A percentile compares a stretch with the other conserved stretches of the same genome.
phyloP scores from a whole-genome alignment of 2,329 filamentous ascomycete species.

The Ophiostoma himal-ulmi region DNA sequence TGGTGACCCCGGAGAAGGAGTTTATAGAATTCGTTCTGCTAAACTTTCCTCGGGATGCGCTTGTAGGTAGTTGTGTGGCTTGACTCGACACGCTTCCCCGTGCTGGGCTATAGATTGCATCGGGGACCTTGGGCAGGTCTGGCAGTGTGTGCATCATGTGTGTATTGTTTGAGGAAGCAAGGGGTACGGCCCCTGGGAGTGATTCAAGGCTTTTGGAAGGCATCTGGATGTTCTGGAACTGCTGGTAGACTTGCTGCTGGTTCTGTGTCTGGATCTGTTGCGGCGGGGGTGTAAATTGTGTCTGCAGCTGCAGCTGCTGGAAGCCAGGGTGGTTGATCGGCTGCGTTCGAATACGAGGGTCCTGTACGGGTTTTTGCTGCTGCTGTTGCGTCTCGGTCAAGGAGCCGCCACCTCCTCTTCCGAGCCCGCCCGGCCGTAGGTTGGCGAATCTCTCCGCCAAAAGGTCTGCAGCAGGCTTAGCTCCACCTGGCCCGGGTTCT shows the following conservation, averaged over 20 bases:
- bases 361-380: slow-evolving; percentile 40
- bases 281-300: slow-evolving; percentile 28
- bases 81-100: slow-evolving; percentile 63
- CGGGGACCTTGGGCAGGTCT: slow-evolving; percentile 62
- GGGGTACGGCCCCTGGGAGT: background rate
- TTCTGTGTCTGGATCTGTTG: slow-evolving; percentile 31
- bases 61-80: slow-evolving; percentile 58
- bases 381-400: slow-evolving; percentile 3
- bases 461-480: slow-evolving; percentile 37
- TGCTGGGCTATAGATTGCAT: slow-evolving; percentile 72
- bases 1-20: slow-evolving; percentile 31
- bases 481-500: slow-evolving; percentile 33
- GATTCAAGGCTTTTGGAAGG: slow-evolving; percentile 17
- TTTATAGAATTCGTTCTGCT: slow-evolving; percentile 52
- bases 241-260: slow-evolving; percentile 16
- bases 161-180: slow-evolving; percentile 8
- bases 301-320: slow-evolving; percentile 23
- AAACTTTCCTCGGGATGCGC: slow-evolving; percentile 58
- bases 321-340: slow-evolving; percentile 41
- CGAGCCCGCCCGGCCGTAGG: slow-evolving; percentile 37
- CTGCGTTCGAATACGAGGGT: slow-evolving; percentile 49
- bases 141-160: slow-evolving; percentile 35
- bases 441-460: slow-evolving; percentile 53
- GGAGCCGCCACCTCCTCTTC: background rate
- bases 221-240: slow-evolving; percentile 21